phyloP scores from a whole-genome alignment of 2,329 filamentous ascomycete genomes.

The Xylaria hypoxylon region DNA sequence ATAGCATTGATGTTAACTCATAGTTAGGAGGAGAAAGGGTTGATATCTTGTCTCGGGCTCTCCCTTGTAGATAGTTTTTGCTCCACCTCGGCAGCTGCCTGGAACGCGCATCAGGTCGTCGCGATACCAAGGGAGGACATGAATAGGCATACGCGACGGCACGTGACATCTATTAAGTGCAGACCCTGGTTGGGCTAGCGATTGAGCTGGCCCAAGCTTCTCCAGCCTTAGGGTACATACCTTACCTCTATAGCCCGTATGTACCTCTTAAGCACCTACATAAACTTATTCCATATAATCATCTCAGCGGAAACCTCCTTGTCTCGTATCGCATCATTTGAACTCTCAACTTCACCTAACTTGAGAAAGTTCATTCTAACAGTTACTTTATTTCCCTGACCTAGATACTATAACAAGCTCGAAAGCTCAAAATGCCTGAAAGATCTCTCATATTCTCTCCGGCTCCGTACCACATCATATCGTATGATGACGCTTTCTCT shows the following conservation, averaged over 20 bases:
- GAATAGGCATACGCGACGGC: constrained; percentile 45
- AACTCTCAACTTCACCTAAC: constrained; percentile 35
- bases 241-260: no score
- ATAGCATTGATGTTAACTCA: constrained; percentile 13
- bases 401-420: neutral
- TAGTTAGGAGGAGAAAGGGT: neutral
- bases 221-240: neutral
- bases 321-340: constrained; percentile 16
- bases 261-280: neutral
- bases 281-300: no score
- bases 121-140: constrained; percentile 25
- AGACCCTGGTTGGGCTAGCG: neutral
- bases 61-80: constrained; percentile 4
- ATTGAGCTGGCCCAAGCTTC: constrained; percentile 42
- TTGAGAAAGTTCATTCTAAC: constrained; percentile 17
- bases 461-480: constrained; percentile 80
- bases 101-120: constrained; percentile 34
- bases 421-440: constrained; percentile 56
- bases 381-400: neutral
- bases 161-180: constrained; percentile 42
- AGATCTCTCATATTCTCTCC: constrained; percentile 68
- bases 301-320: no score
- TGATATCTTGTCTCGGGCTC: neutral
- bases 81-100: constrained; percentile 39
- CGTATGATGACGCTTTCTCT: constrained; percentile 62